Conservation (phyloP, 345 rosid genomes). For the Citrus sp. region DNA sequence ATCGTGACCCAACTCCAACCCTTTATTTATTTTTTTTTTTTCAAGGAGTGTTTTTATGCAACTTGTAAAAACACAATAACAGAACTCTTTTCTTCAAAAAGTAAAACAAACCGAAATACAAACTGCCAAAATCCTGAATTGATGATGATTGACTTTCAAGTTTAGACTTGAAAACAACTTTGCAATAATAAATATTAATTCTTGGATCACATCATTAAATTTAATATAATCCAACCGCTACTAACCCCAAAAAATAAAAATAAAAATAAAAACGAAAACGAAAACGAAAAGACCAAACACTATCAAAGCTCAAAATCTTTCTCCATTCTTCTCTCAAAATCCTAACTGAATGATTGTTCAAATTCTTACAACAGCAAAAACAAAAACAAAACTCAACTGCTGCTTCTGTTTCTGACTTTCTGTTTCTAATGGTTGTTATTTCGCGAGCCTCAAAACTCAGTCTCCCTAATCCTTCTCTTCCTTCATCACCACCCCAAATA, state of each 20-base stretch:
- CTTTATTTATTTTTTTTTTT: too few relatives aligned
- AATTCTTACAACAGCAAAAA: neutral
- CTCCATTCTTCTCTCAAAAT: neutral
- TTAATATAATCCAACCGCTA: neutral
- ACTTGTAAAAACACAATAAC: too few relatives aligned
- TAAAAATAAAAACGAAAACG: neutral
- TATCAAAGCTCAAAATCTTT: neutral
- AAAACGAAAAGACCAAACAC: neutral
- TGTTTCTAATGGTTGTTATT: conserved; percentile 35
- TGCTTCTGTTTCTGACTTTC: neutral
- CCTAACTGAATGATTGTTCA: neutral
- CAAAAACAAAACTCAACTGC: neutral
- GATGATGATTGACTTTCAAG: neutral
- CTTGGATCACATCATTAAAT: neutral
- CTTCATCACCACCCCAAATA: conserved; percentile 33
- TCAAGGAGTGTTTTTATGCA: too few relatives aligned
- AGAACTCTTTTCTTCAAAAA: too few relatives aligned
- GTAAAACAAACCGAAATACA: neutral
- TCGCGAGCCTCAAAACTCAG: conserved; percentile 44
- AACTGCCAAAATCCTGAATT: neutral
- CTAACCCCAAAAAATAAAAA: neutral
- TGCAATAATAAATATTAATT: neutral
- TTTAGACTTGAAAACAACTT: neutral
- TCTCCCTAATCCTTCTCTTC: conserved; percentile 32
- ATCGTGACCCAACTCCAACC: too few relatives aligned